These are phyloP conservation scores for Articulospora tetracladia DNA, from an alignment of 495 filamentous ascomycete genomes.

Conservation along the genomic window DNA sequence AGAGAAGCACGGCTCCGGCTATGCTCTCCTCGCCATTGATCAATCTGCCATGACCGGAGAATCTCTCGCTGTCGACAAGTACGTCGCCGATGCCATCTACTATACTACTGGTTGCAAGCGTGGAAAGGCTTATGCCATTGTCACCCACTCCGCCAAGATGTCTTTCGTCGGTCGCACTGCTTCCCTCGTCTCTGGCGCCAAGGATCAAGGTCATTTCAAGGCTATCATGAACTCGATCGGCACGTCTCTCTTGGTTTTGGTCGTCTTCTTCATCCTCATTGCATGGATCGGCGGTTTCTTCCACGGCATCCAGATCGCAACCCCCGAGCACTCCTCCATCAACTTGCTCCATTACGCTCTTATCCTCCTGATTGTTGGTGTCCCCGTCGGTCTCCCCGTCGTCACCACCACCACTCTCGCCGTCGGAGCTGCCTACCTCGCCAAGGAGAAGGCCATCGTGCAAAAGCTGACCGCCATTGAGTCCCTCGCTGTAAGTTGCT, in stretches of 20 bases:
- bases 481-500: constrained; percentile 56
- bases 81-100: constrained; percentile 67
- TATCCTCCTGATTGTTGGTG: constrained; percentile 69
- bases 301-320: constrained; percentile 65
- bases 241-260: constrained; percentile 61
- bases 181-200: constrained; percentile 63
- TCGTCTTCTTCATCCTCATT: constrained; percentile 68
- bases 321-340: constrained; percentile 49
- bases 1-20: constrained; percentile 53
- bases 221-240: constrained; percentile 80
- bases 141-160: constrained; percentile 56
- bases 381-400: constrained; percentile 72
- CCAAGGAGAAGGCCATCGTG: constrained; percentile 71
- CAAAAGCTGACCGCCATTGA: constrained; percentile 76
- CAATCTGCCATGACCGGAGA: constrained; percentile 78
- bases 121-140: constrained; percentile 68
- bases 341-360: constrained; percentile 62
- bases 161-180: constrained; percentile 75
- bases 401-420: constrained; percentile 72
- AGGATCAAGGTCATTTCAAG: constrained; percentile 75
- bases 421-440: constrained; percentile 71
- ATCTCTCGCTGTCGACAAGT: constrained; percentile 73
- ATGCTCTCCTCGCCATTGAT: constrained; percentile 62
- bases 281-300: constrained; percentile 77
- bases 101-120: constrained; percentile 79